A percentile compares a stretch with the other conserved stretches of the same genome.
Conservation (phyloP, 2,329 filamentous ascomycete species). For the Dendryphion nanum region DNA sequence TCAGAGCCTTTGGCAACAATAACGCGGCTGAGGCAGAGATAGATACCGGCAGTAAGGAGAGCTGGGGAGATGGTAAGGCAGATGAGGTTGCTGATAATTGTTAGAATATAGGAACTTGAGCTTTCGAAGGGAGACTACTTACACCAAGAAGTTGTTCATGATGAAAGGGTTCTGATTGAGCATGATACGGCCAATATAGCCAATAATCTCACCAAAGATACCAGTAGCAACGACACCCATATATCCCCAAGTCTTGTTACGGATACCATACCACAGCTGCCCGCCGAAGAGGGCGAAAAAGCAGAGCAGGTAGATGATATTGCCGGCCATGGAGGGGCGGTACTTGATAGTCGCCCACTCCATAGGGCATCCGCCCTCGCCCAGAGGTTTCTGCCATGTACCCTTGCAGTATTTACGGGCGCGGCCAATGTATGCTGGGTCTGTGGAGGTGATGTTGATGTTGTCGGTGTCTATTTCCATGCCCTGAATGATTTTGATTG, state of each 20-base stretch:
- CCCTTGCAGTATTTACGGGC: conserved; percentile 24
- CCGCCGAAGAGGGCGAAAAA: conserved; percentile 47
- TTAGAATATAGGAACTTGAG: conserved; percentile 22
- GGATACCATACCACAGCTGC: conserved; percentile 51
- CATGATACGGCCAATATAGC: conserved; percentile 55
- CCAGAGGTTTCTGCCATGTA: background rate
- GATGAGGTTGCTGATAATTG: conserved; percentile 46
- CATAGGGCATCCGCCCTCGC: conserved; percentile 47
- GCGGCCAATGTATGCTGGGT: conserved; percentile 15
- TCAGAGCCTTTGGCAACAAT: conserved; percentile 49
- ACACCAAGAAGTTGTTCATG: conserved; percentile 50
- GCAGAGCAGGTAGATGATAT: conserved; percentile 50
- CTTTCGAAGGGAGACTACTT: conserved; percentile 19
- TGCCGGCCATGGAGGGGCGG: conserved; percentile 51
- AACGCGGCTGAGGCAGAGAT: conserved; percentile 55
- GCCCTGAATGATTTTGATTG: no score
- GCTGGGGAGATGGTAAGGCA: conserved; percentile 56
- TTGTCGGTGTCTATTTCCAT: conserved; percentile 22
- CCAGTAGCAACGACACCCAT: conserved; percentile 47
- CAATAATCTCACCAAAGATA: conserved; percentile 52
- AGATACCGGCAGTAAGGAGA: conserved; percentile 54
- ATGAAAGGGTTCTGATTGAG: conserved; percentile 54
- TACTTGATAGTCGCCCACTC: conserved; percentile 51
- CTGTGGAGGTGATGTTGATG: conserved; percentile 16
- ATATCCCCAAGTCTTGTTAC: conserved; percentile 54